These are phyloP conservation scores for Fomitopsis serialis DNA, from an alignment of 768 basidiomycete species.

Conservation along the genomic window DNA sequence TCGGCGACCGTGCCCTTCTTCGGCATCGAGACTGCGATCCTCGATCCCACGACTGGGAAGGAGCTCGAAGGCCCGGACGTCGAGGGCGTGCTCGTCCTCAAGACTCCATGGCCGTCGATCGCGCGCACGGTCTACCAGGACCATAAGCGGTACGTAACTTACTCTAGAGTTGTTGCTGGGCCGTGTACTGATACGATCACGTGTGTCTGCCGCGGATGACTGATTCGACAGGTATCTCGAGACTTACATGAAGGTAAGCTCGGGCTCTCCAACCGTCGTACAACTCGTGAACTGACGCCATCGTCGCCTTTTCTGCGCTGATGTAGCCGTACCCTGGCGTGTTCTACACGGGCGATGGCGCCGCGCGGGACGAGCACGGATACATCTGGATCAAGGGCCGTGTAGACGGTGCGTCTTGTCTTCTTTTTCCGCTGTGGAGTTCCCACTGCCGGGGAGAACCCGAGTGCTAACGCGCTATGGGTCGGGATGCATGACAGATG, in stretches of 20 bases:
- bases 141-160: slow-evolving; percentile 40
- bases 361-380: slow-evolving; percentile 88
- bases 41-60: slow-evolving; percentile 80
- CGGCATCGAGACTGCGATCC: slow-evolving; percentile 82
- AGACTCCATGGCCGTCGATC: slow-evolving; percentile 91
- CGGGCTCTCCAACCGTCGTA: not conserved
- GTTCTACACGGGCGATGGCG: slow-evolving; percentile 98
- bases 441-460: not conserved
- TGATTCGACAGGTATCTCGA: slow-evolving; percentile 57
- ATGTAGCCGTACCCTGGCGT: slow-evolving; percentile 74
- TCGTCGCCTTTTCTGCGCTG: not conserved
- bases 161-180: not conserved
- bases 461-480: not conserved
- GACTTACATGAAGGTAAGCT: slow-evolving; percentile 59
- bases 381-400: slow-evolving; percentile 99
- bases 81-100: slow-evolving; percentile 86
- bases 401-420: slow-evolving; percentile 66
- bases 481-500: slow-evolving; percentile 44
- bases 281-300: slow-evolving; percentile 18
- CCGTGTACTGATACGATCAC: not conserved
- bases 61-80: slow-evolving; percentile 75
- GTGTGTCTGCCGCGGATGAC: not conserved
- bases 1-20: slow-evolving; percentile 98
- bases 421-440: slow-evolving; percentile 3
- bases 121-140: slow-evolving; percentile 90